Percentiles rank a stretch among this genome's conserved stretches.
Evolutionary conservation across 768 basidiomycete genomes (phyloP).

Genomic region (Leccinum boreale): DNA sequence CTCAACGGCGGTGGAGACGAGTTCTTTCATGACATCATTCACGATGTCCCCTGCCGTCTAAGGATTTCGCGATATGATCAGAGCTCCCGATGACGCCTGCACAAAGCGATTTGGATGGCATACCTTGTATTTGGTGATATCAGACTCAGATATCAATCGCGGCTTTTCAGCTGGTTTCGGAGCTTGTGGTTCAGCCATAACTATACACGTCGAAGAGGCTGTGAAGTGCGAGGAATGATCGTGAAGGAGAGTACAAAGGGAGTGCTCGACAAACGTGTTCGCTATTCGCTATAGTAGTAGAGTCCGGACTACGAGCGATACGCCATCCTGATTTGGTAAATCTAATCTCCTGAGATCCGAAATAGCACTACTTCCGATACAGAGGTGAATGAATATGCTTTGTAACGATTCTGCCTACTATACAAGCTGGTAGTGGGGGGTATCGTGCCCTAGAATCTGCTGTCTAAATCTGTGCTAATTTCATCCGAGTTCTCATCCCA

Average conservation of each 20-base stretch:
- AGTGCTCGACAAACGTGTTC: constrained; percentile 4
- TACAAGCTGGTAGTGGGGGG: constrained; percentile 23
- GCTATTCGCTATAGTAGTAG: constrained; percentile 1
- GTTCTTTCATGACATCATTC: constrained; percentile 77
- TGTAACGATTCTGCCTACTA: constrained; percentile 18
- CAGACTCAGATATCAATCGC: constrained; percentile 59
- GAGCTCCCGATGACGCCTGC: constrained; percentile 10
- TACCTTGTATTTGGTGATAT: constrained; percentile 89
- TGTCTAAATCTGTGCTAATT: constrained; percentile 17
- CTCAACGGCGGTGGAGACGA: constrained; percentile 71
- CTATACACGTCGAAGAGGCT: constrained; percentile 3
- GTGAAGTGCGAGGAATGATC: constrained; percentile 4
- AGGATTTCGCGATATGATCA: constrained; percentile 10
- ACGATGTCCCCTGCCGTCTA: constrained; percentile 92
- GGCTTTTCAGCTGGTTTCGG: constrained; percentile 47
- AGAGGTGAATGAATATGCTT: constrained; percentile 9
- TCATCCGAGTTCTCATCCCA: constrained; percentile 11
- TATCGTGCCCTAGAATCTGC: constrained; percentile 22
- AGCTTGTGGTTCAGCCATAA: constrained; percentile 62
- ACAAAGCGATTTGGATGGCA: constrained; percentile 9
- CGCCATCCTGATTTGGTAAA: constrained; percentile 27
- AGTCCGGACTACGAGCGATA: neutral
- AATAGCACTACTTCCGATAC: neutral
- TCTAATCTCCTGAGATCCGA: neutral
- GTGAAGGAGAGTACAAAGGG: constrained; percentile 2